Conservation (phyloP, 129 eudicot species). For the Daucus carota region DNA sequence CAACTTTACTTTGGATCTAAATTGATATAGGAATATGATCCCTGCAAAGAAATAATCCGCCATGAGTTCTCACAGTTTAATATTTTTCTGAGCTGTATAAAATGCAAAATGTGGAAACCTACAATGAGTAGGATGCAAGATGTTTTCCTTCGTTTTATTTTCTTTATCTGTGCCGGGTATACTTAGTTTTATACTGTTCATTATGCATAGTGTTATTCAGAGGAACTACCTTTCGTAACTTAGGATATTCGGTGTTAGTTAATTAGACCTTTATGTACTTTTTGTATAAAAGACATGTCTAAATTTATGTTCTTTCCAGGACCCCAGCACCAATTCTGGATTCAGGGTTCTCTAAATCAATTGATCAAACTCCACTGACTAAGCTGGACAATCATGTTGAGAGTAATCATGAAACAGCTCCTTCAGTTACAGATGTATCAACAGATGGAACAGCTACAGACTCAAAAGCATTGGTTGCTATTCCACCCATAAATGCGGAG, state of each 20-base stretch:
- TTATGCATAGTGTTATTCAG: not conserved
- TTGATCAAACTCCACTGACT: not conserved
- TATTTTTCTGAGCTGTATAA: not conserved
- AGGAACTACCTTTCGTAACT: not conserved
- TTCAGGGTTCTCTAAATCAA: slow-evolving; percentile 6
- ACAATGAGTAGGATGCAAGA: not conserved
- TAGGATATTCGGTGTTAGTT: not conserved
- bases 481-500: slow-evolving; percentile 32
- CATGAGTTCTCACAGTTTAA: not conserved
- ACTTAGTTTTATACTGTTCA: not conserved
- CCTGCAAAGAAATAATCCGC: not conserved
- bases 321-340: slow-evolving; percentile 7
- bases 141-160: not conserved
- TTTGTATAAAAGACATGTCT: not conserved
- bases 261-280: too few relatives aligned
- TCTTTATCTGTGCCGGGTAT: not conserved
- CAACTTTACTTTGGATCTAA: not conserved
- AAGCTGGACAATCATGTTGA: slow-evolving; percentile 4
- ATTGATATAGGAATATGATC: not conserved
- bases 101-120: not conserved
- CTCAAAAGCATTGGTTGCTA: slow-evolving; percentile 32
- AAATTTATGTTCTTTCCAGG: slow-evolving; percentile 7
- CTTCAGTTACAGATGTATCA: not conserved
- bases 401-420: slow-evolving; percentile 11
- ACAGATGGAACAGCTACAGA: slow-evolving; percentile 23